Conservation (phyloP, 306 rosid species). For the Luffa aegyptiaca region DNA sequence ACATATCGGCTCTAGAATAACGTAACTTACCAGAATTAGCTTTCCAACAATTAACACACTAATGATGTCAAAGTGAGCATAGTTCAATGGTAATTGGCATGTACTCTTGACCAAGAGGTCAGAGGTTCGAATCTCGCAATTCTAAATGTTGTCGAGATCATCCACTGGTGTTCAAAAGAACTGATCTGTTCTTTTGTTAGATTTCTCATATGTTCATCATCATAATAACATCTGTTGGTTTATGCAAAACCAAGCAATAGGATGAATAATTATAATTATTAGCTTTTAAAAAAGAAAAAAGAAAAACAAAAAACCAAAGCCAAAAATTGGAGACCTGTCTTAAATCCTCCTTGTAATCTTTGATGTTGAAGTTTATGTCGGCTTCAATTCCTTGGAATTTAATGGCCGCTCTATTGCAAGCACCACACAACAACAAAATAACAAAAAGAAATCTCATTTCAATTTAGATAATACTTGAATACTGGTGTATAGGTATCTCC, state of each 20-base stretch:
- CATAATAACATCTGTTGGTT: neutral
- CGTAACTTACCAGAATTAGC: neutral
- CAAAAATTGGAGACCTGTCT: slow-evolving; percentile 46
- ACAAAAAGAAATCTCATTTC: neutral
- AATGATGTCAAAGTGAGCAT: too few relatives aligned
- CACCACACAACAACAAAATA: slow-evolving; percentile 31
- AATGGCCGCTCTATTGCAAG: slow-evolving; percentile 95
- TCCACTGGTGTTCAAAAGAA: too few relatives aligned
- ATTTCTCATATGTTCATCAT: slow-evolving; percentile 64
- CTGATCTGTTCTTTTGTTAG: slow-evolving; percentile 47
- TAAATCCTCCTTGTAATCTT: slow-evolving; percentile 88
- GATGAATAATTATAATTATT: neutral
- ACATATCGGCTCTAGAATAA: neutral
- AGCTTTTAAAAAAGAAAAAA: too few relatives aligned
- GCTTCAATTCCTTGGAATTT: slow-evolving; percentile 95
- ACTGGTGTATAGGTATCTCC: too few relatives aligned
- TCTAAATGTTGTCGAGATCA: too few relatives aligned
- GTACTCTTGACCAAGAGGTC: too few relatives aligned
- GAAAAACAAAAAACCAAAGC: too few relatives aligned
- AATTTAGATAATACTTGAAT: too few relatives aligned
- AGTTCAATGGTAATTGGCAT: too few relatives aligned
- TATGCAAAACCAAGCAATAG: too few relatives aligned
- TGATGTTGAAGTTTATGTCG: slow-evolving; percentile 77
- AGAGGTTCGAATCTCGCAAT: too few relatives aligned
- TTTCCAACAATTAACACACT: neutral